Base-by-base conservation (phyloP, 2,329 filamentous ascomycete species). In the Akanthomyces lecanii region DNA sequence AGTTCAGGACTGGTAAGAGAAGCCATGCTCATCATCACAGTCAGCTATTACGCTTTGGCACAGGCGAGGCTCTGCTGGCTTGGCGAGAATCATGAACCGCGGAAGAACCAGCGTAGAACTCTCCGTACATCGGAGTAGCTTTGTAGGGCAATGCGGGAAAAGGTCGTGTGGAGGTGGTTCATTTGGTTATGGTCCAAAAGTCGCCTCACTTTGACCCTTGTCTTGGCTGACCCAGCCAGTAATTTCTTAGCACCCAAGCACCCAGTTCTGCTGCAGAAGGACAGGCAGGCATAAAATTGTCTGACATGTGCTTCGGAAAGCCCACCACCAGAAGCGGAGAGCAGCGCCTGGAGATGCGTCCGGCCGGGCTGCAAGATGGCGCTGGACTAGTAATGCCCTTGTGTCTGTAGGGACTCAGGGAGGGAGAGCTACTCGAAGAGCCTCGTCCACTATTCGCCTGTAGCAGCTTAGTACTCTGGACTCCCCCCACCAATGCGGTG, bases 221-320 rank as follows among this genome's bases (percentile, higher is more conserved):
- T 52, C 57, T 53, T 52, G 58, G 52, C 65, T 68, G 65, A 67
- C 68, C 66, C 65, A 54, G 45, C 66, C 58, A 61, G 62, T 61
- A 11, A 11, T 36, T 36, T 10, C 8, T 36, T 36, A 33, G 5
- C 8, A 33, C 21, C 21, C 33, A 6, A 11, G 33, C 33, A 36
- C 6, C 62, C 33, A 11, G 33, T 36, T 36, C 33, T 36, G 8
- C 33, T 36, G 48, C 59, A 48, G 38, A 65, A 36, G 65, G 66
- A 36, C 33, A 11, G 61, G 45, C 63, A 53, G 47, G 30, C 55
- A 48, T 52, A 44, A 52, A 67, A 67, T 67, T 68, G 67, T 66
- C 64, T 68, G 68, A 67, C 69, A 68, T 69, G 65, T 68, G 67
- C 67, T 66, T 65, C 33, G 18, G 23, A 36, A 45, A 23, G 28